Evolutionary conservation across 1,139 yeast species (phyloP).

Genomic region (Lodderomyces beijingensis): DNA sequence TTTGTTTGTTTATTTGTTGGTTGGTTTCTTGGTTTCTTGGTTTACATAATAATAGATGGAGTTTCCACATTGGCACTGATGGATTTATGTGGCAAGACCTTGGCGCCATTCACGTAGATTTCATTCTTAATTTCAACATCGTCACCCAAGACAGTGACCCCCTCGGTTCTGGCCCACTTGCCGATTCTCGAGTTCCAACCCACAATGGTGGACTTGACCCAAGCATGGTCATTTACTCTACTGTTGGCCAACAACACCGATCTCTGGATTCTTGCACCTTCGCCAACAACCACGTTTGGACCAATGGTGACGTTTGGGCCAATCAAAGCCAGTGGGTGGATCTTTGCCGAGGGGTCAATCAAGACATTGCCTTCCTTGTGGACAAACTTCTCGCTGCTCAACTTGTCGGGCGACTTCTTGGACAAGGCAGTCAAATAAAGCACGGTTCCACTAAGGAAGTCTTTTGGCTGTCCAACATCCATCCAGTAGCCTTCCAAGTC

Average conservation of each 20-base stretch:
- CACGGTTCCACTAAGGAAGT: constrained; percentile 94
- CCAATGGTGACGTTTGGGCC: constrained; percentile 99
- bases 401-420: constrained; percentile 70
- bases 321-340: constrained; percentile 88
- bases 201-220: constrained; percentile 95
- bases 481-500: constrained; percentile 99
- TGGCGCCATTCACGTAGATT: constrained; percentile 98
- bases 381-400: constrained; percentile 65
- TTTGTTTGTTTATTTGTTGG: too few species aligned
- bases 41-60: constrained; percentile 94
- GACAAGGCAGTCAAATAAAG: constrained; percentile 84
- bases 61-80: constrained; percentile 95
- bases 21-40: too few species aligned
- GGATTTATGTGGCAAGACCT: constrained; percentile 97
- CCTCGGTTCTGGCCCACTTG: constrained; percentile 98
- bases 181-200: constrained; percentile 99
- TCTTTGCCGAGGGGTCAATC: constrained; percentile 92
- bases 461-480: constrained; percentile 99
- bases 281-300: constrained; percentile 93
- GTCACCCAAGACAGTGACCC: constrained; percentile 96
- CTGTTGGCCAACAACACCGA: constrained; percentile 91
- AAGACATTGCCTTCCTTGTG: constrained; percentile 85
- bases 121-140: constrained; percentile 98
- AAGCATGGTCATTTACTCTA: constrained; percentile 92
- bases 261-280: constrained; percentile 97